phyloP scores from a whole-genome alignment of 2,329 filamentous ascomycete species.

The Fusarium neocosmosporiellum region DNA sequence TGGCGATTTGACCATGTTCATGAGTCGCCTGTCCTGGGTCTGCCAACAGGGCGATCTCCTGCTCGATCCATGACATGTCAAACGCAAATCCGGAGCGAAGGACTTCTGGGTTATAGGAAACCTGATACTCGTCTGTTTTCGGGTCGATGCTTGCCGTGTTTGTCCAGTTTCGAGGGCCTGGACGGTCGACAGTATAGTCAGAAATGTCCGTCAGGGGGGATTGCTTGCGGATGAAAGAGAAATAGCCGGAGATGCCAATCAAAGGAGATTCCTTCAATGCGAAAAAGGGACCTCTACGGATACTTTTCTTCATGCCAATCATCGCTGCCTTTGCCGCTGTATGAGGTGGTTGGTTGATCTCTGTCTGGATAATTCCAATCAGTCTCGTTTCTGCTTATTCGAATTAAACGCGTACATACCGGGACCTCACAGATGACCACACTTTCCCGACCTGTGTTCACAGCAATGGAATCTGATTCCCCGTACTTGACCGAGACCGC shows the following conservation, averaged over 20 bases:
- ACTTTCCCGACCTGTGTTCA: neutral
- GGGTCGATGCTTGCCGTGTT: neutral
- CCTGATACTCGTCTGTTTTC: neutral
- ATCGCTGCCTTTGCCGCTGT: neutral
- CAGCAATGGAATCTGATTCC: neutral
- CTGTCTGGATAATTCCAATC: neutral
- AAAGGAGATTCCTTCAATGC: neutral
- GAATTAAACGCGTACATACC: neutral
- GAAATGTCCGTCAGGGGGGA: neutral
- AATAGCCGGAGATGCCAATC: neutral
- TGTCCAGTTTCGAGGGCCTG: neutral
- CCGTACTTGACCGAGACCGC: neutral
- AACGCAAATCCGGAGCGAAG: neutral
- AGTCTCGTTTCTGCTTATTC: neutral
- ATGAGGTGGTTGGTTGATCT: neutral
- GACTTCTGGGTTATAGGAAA: neutral
- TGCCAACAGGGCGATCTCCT: slow-evolving; percentile 7
- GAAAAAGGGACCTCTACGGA: neutral
- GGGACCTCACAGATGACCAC: neutral
- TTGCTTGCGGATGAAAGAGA: neutral
- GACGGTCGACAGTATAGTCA: neutral
- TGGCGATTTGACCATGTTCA: neutral
- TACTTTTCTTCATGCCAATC: neutral
- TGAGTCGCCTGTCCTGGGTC: neutral
- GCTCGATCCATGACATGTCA: slow-evolving; percentile 8